Base-by-base conservation (phyloP, 768 basidiomycete species). In the Trametes cingulata region DNA sequence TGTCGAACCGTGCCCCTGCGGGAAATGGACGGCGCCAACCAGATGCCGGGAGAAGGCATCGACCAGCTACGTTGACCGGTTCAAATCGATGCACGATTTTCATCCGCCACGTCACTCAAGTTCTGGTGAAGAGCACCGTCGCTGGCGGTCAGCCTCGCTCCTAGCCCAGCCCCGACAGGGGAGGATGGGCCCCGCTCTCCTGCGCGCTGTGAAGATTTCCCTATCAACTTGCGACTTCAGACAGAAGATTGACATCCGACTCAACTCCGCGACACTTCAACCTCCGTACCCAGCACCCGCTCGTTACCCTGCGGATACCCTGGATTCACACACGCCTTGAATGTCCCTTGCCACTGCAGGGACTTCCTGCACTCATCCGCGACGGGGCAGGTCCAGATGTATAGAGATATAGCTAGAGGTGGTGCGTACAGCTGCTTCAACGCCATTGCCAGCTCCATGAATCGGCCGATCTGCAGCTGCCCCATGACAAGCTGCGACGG, bases 211-310 rank as follows among this genome's bases (percentile, higher is more conserved):
- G 46, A 19, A 56, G 25, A 41, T 24, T 22, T 17, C 19, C 46
- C 48, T 56, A 56, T 56, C 55, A 56, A 48, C 13, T 17, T 15
- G 25, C 24, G 20, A 9, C 36, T 17, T 24, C 36, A 40, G 46
- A 49, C 20, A 40, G 24, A 19, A 48, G 24, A 39, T 47, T n/a
- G 47, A 33, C 55, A 37, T 48, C 55, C 37, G 25, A 48, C 55
- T 48, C 46, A 56, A 56, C 46, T 56, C 55, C 55, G 55, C 47
- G 55, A 56, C 22, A 36, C 54, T 43, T 33, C 27, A n/a, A n/a
- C n/a, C 40, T 5, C 41, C 40, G 17, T 19, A 25, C 17, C 53
- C 53, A 13, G 29, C n/a, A n/a, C 2, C 52, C 10, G 17, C 27
- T 9, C 25, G 25, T 27, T n/a, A n/a, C 42, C 29, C 25, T 45